phyloP scores from a whole-genome alignment of 2,329 filamentous ascomycete genomes.

The Hawksworthiomyces lignivorus region DNA sequence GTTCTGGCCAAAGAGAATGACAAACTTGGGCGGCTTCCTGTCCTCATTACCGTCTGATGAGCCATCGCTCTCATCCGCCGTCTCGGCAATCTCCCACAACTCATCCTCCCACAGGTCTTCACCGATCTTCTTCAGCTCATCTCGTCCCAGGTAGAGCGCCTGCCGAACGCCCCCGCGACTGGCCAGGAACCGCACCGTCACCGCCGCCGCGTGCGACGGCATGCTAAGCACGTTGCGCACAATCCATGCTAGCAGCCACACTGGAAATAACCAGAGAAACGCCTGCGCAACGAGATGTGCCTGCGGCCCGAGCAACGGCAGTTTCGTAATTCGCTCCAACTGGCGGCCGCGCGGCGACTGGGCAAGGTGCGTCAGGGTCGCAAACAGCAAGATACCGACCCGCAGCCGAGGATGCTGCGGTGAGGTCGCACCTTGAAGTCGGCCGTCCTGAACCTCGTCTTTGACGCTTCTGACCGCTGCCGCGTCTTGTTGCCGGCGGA shows the following conservation, averaged over 20 bases:
- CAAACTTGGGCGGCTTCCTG: constrained; percentile 38
- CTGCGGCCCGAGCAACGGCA: constrained; percentile 32
- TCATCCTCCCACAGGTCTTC: constrained; percentile 53
- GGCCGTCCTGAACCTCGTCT: too few species aligned
- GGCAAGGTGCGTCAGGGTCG: constrained; percentile 66
- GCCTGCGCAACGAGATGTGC: constrained; percentile 33
- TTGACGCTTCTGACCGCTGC: background rate
- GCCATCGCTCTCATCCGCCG: constrained; percentile 2
- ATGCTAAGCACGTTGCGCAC: constrained; percentile 36
- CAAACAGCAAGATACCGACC: constrained; percentile 61
- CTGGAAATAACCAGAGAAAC: constrained; percentile 36
- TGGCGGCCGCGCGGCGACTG: constrained; percentile 51
- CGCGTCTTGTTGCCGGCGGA: constrained; percentile 43
- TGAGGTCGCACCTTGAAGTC: too few species aligned
- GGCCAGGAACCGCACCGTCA: constrained; percentile 47
- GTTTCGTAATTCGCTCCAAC: constrained; percentile 35
- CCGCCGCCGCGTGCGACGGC: constrained; percentile 37
- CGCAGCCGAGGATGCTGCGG: constrained; percentile 29
- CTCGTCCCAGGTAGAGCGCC: constrained; percentile 49
- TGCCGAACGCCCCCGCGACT: constrained; percentile 53
- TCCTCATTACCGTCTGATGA: background rate
- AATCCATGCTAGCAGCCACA: constrained; percentile 32
- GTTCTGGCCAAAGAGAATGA: constrained; percentile 50
- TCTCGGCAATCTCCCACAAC: constrained; percentile 41
- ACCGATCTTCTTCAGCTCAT: constrained; percentile 52